These are phyloP conservation scores for Cladosporium phlei DNA, from an alignment of 2,329 filamentous ascomycete genomes.

Conservation along the genomic window DNA sequence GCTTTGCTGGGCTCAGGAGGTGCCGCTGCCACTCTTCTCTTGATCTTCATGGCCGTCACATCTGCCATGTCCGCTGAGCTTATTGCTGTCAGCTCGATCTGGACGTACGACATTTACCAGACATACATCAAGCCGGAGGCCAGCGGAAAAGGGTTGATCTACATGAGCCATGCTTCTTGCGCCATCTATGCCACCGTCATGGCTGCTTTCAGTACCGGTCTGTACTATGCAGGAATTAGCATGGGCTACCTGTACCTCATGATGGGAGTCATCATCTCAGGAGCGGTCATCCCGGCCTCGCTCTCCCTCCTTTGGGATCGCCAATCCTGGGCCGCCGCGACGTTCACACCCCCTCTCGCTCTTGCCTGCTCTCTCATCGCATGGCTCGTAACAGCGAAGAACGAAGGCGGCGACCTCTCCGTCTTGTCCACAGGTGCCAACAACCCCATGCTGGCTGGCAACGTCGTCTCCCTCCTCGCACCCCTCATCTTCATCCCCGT, in stretches of 20 bases:
- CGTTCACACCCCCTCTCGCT: constrained; percentile 64
- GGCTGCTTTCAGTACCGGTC: constrained; percentile 41
- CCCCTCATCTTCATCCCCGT: constrained; percentile 70
- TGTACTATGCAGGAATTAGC: constrained; percentile 53
- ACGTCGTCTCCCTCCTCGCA: constrained; percentile 74
- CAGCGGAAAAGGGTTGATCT: constrained; percentile 70
- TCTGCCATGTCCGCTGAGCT: constrained; percentile 77
- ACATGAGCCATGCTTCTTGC: constrained; percentile 70
- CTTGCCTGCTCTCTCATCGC: constrained; percentile 65
- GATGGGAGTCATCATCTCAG: constrained; percentile 87
- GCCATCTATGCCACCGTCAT: constrained; percentile 72
- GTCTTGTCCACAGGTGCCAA: constrained; percentile 78
- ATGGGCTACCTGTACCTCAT: constrained; percentile 88
- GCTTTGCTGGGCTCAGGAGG: constrained; percentile 77
- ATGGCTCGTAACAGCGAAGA: constrained; percentile 73
- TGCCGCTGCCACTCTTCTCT: constrained; percentile 69
- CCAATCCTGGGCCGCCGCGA: constrained; percentile 71
- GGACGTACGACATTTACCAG: constrained; percentile 84
- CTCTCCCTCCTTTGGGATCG: constrained; percentile 75
- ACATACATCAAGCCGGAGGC: constrained; percentile 78
- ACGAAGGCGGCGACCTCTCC: constrained; percentile 61
- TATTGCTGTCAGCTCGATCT: constrained; percentile 82
- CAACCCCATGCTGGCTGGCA: constrained; percentile 81
- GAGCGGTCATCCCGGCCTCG: constrained; percentile 69
- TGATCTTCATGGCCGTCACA: constrained; percentile 88